Conservation (phyloP, 495 filamentous ascomycete species). For the Cercophora samala region DNA sequence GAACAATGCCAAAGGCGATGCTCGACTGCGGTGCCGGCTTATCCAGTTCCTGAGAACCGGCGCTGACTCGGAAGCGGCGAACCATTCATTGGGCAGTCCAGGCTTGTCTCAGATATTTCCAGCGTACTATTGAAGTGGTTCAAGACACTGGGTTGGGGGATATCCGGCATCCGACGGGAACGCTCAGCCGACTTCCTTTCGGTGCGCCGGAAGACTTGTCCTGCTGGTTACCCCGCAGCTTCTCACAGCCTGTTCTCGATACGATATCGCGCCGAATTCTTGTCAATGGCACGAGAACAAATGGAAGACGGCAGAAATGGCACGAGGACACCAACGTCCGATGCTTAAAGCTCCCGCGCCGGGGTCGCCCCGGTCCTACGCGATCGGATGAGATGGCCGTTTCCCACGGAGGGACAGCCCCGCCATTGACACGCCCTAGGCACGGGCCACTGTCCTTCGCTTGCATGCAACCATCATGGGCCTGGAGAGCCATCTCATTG, state of each 20-base stretch:
- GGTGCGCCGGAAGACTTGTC: neutral
- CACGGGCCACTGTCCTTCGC: constrained; percentile 3
- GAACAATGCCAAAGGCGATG: neutral
- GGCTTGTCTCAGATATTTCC: neutral
- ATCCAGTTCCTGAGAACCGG: neutral
- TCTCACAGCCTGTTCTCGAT: neutral
- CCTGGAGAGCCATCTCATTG: constrained; percentile 15
- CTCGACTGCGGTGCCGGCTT: constrained; percentile 2
- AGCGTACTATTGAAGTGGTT: neutral
- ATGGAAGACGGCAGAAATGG: neutral
- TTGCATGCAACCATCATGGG: constrained; percentile 9
- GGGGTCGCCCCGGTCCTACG: constrained; percentile 7
- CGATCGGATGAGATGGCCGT: constrained; percentile 18
- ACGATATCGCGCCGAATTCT: neutral
- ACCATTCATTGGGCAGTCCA: neutral
- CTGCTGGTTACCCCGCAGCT: neutral
- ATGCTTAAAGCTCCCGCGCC: constrained; percentile 4
- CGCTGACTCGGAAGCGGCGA: constrained; percentile 3
- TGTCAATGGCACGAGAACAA: constrained; percentile 7
- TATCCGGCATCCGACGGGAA: neutral
- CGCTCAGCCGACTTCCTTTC: neutral
- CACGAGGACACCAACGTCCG: constrained; percentile 5
- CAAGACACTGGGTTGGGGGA: neutral
- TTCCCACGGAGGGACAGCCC: constrained; percentile 1
- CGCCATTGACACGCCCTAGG: neutral